A percentile compares a stretch with the other conserved stretches of the same genome.
Evolutionary conservation across 495 filamentous ascomycete species (phyloP).

Genomic region (Aspergillus homomorphus): DNA sequence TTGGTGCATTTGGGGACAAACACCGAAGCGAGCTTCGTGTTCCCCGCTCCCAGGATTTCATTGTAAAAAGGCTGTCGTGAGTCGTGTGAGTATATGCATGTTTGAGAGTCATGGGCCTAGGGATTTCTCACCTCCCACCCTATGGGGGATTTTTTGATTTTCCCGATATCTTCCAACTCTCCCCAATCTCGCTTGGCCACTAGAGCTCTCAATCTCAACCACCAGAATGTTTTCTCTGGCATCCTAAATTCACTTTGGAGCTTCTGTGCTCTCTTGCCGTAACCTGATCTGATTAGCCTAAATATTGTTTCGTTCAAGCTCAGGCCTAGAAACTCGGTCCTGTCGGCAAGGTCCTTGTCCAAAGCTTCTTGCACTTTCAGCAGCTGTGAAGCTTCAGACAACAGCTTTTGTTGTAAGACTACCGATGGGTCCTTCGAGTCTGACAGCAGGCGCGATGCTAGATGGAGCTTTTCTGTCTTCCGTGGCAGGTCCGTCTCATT

Average conservation of each 20-base stretch:
- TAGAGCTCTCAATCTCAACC: conserved; percentile 84
- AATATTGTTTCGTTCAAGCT: conserved; percentile 89
- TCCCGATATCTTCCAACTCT: conserved; percentile 81
- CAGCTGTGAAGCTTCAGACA: conserved; percentile 74
- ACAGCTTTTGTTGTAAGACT: conserved; percentile 64
- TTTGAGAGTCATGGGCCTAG: conserved; percentile 11
- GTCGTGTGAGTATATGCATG: conserved; percentile 23
- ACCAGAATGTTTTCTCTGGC: conserved; percentile 83
- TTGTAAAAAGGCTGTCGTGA: conserved; percentile 78
- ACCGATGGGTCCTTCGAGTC: conserved; percentile 74
- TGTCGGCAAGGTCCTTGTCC: conserved; percentile 70
- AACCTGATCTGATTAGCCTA: conserved; percentile 70
- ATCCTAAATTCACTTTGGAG: conserved; percentile 90
- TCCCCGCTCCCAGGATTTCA: conserved; percentile 82
- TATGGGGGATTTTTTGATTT: conserved; percentile 75
- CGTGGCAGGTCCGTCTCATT: conserved; percentile 59
- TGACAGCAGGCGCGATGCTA: conserved; percentile 74
- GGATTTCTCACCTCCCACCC: conserved; percentile 76
- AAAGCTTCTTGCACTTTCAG: conserved; percentile 81
- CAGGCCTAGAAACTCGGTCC: conserved; percentile 70
- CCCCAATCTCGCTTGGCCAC: conserved; percentile 87
- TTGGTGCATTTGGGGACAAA: conserved; percentile 87
- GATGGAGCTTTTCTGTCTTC: conserved; percentile 76
- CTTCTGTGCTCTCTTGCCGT: conserved; percentile 76
- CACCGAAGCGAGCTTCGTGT: conserved; percentile 74